A percentile compares a stretch with the other conserved stretches of the same genome.
phyloP scores from a whole-genome alignment of 148 eudicot genomes.

The Amaranthus palmeri region DNA sequence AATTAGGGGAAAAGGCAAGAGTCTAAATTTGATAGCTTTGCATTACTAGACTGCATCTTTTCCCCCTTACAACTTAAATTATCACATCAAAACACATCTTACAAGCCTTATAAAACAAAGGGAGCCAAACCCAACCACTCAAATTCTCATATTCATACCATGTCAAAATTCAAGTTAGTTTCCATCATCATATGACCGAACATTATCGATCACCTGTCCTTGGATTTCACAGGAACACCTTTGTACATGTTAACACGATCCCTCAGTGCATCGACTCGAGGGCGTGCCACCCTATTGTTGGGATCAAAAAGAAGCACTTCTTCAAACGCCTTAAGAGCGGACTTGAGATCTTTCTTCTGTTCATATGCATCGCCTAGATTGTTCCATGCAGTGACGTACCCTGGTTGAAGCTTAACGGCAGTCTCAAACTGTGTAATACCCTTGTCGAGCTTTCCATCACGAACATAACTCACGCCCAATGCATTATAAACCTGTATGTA shows the following conservation, averaged over 20 bases:
- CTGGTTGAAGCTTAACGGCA: slow-evolving; percentile 89
- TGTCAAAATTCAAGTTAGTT: slow-evolving; percentile 26
- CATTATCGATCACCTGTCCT: slow-evolving; percentile 34
- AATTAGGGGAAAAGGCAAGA: not conserved
- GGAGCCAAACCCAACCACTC: not conserved
- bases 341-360: slow-evolving; percentile 64
- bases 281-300: slow-evolving; percentile 80
- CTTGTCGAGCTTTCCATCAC: slow-evolving; percentile 76
- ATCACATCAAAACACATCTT: not conserved
- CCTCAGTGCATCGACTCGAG: slow-evolving; percentile 68
- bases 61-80: not conserved
- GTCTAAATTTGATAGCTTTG: not conserved
- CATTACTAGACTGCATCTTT: not conserved
- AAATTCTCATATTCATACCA: slow-evolving; percentile 6
- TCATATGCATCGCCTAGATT: slow-evolving; percentile 94
- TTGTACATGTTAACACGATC: slow-evolving; percentile 68
- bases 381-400: slow-evolving; percentile 94
- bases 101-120: not conserved
- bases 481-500: slow-evolving; percentile 77
- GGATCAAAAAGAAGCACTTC: slow-evolving; percentile 94
- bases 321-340: slow-evolving; percentile 87
- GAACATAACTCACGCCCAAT: slow-evolving; percentile 76
- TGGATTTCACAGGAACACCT: slow-evolving; percentile 69
- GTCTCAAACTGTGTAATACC: slow-evolving; percentile 73
- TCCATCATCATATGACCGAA: not conserved